phyloP scores from a whole-genome alignment of 352 stramenopile genomes.

The Phytopythium aichiense region DNA sequence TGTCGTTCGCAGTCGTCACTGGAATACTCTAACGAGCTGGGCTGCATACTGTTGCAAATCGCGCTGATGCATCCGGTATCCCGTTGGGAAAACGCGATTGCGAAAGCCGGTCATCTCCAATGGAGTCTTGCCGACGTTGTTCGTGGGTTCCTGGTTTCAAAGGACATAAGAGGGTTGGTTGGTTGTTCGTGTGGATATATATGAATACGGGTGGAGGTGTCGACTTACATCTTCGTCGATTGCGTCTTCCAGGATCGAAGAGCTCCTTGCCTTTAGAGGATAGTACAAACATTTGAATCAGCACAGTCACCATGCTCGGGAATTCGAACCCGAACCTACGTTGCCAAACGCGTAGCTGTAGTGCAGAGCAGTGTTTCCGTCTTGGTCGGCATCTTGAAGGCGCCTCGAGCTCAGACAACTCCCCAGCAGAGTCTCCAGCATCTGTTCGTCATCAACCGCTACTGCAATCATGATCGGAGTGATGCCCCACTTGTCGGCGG shows the following conservation, averaged over 20 bases:
- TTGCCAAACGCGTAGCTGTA: conserved; percentile 69
- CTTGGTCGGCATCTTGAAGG: conserved; percentile 22
- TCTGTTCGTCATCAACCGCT: conserved; percentile 17
- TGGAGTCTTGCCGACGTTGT: conserved; percentile 30
- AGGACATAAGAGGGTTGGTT: neutral
- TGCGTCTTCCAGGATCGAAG: conserved; percentile 37
- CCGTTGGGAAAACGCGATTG: conserved; percentile 40
- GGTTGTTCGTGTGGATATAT: too few species aligned
- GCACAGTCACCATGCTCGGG: too few species aligned
- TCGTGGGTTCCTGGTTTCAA: conserved; percentile 27
- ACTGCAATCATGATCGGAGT: conserved; percentile 62
- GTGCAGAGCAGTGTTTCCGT: conserved; percentile 54
- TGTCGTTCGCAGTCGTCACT: neutral
- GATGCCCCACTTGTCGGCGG: conserved; percentile 50
- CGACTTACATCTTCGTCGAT: conserved; percentile 20
- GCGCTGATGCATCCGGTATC: conserved; percentile 14
- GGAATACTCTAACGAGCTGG: neutral
- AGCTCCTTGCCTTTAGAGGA: conserved; percentile 23
- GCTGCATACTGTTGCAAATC: neutral
- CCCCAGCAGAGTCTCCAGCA: conserved; percentile 41
- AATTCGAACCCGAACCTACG: conserved; percentile 12
- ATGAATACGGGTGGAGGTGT: neutral
- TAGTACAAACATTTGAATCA: neutral
- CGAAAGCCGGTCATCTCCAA: conserved; percentile 38
- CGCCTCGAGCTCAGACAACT: conserved; percentile 13